Percentiles rank a stretch among this genome's conserved stretches.
These are phyloP conservation scores for Penicillium sp. DNA, from an alignment of 2,329 filamentous ascomycete genomes.

Conservation along the genomic window DNA sequence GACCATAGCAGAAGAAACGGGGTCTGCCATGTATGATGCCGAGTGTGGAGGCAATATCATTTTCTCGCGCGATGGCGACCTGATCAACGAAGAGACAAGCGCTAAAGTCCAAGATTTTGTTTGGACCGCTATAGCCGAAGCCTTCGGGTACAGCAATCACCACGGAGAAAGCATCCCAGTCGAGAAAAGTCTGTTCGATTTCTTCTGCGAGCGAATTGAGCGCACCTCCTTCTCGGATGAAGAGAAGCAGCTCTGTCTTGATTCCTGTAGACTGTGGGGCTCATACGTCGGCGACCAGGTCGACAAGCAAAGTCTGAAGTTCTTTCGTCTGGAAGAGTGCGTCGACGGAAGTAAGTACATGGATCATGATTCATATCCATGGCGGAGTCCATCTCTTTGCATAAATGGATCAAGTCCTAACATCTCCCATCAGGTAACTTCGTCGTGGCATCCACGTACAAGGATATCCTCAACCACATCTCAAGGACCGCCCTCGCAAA, in stretches of 20 bases:
- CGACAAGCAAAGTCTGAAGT: conserved; percentile 59
- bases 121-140: conserved; percentile 58
- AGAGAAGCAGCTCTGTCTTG: conserved; percentile 50
- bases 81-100: conserved; percentile 35
- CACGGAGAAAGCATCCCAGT: conserved; percentile 50
- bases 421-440: conserved; percentile 51
- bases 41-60: conserved; percentile 49
- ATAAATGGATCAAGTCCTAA: neutral
- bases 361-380: too few species aligned
- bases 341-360: conserved; percentile 54
- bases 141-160: conserved; percentile 58
- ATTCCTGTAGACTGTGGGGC: conserved; percentile 60
- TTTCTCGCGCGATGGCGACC: conserved; percentile 47
- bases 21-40: conserved; percentile 50
- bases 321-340: conserved; percentile 64
- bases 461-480: conserved; percentile 53
- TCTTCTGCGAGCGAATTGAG: conserved; percentile 51
- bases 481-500: conserved; percentile 46
- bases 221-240: conserved; percentile 36
- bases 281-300: conserved; percentile 60
- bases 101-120: conserved; percentile 44
- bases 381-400: too few species aligned
- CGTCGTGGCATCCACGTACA: conserved; percentile 60
- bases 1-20: conserved; percentile 52
- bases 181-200: conserved; percentile 55